phyloP scores from a whole-genome alignment of 163 green algal genomes.

The Chlorella variabilis region DNA sequence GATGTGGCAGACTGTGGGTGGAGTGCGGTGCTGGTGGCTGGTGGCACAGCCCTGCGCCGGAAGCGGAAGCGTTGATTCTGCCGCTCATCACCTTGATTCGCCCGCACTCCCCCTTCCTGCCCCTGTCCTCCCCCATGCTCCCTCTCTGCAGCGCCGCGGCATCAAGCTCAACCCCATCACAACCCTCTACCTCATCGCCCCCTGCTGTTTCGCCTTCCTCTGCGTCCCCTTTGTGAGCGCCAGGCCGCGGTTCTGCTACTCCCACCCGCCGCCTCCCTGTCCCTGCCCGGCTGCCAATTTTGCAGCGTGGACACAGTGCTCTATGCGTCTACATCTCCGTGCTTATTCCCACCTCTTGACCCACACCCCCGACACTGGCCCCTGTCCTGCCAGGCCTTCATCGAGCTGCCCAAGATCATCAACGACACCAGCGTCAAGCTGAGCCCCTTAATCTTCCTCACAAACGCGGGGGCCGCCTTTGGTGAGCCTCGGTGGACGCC shows the following conservation, averaged over 20 bases:
- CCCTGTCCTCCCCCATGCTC: no score
- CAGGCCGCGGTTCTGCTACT: neutral
- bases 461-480: slow-evolving; percentile 67
- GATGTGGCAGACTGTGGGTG: no score
- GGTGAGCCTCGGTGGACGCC: no score
- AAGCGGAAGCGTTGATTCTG: no score
- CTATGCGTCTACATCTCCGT: no score
- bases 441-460: slow-evolving; percentile 59
- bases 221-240: slow-evolving; percentile 65
- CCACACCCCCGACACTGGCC: no score
- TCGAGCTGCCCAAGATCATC: slow-evolving; percentile 68
- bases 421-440: slow-evolving; percentile 51
- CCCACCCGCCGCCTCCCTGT: no score
- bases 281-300: no score
- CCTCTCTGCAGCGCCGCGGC: slow-evolving; percentile 76
- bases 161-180: slow-evolving; percentile 93
- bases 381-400: slow-evolving; percentile 35
- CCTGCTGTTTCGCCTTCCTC: slow-evolving; percentile 80
- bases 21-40: neutral
- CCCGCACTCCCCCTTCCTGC: no score
- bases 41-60: neutral
- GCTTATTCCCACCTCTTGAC: no score
- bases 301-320: no score
- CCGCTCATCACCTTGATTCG: neutral
- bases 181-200: slow-evolving; percentile 88